Percentiles rank a stretch among this genome's conserved stretches.
Evolutionary conservation across 176 grass and related monocot species (phyloP).

Genomic region (Ensete glaucum): DNA sequence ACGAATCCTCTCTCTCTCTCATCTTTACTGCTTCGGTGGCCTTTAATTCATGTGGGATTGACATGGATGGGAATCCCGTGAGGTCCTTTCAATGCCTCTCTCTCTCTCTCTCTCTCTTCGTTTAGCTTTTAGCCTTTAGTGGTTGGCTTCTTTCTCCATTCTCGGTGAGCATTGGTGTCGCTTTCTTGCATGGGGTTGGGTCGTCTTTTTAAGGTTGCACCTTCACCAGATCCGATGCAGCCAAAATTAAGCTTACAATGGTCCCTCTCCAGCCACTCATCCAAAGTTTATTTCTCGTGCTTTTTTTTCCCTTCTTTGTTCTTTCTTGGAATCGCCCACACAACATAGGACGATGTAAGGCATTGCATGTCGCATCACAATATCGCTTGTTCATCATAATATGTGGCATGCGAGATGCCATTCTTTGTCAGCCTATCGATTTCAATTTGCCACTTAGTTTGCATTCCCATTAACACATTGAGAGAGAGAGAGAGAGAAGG

Average conservation of each 20-base stretch:
- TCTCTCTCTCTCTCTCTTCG: background rate
- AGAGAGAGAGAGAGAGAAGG: too few relatives aligned
- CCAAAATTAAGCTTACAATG: background rate
- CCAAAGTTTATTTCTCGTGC: background rate
- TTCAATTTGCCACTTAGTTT: too few relatives aligned
- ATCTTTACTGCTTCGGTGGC: background rate
- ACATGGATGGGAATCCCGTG: conserved; percentile 2
- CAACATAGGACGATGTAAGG: too few relatives aligned
- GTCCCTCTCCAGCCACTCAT: background rate
- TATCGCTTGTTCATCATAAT: too few relatives aligned
- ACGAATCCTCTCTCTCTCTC: background rate
- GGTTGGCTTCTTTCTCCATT: background rate
- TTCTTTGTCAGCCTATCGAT: too few relatives aligned
- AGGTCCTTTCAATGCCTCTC: background rate
- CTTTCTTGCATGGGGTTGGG: background rate
- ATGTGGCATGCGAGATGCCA: too few relatives aligned
- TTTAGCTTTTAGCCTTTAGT: background rate
- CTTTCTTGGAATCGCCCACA: background rate
- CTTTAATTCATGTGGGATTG: conserved; percentile 3
- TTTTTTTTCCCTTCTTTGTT: background rate
- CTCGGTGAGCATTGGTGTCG: background rate
- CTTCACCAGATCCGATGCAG: background rate
- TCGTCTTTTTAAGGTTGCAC: background rate
- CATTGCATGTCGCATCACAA: too few relatives aligned
- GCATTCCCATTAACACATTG: too few relatives aligned